A percentile compares a stretch with the other conserved stretches of the same genome.
phyloP scores from a whole-genome alignment of 257 asterid genomes.

The Lycium ferocissimum region DNA sequence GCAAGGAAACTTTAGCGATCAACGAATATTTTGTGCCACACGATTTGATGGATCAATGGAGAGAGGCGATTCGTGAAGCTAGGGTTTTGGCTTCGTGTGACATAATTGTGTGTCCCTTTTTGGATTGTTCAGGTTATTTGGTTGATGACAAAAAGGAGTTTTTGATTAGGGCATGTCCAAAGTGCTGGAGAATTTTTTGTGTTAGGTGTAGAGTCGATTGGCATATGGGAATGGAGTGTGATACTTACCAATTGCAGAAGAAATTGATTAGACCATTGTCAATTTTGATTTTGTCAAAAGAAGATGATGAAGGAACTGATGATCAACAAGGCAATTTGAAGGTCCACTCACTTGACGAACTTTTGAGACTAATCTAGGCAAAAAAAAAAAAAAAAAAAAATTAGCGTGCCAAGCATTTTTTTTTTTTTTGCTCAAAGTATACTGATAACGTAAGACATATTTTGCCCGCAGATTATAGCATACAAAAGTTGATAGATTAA shows the following conservation, averaged over 20 bases:
- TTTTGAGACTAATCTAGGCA: not conserved
- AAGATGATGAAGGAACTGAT: not conserved
- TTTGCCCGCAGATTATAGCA: not conserved
- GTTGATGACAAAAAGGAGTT: constrained; percentile 15
- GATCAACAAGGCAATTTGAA: not conserved
- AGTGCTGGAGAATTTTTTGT: constrained; percentile 28
- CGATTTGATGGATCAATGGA: not conserved
- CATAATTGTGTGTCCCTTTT: not conserved
- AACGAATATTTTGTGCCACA: not conserved
- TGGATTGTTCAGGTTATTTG: not conserved
- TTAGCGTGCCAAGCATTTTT: too few relatives aligned
- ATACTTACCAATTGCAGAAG: not conserved
- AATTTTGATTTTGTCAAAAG: not conserved
- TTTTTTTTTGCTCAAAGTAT: too few relatives aligned
- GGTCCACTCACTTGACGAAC: not conserved
- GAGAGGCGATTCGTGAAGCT: not conserved
- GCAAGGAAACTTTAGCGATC: not conserved
- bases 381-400: too few relatives aligned
- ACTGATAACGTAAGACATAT: too few relatives aligned
- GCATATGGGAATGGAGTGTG: constrained; percentile 34
- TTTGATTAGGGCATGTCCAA: constrained; percentile 23
- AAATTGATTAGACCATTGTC: not conserved
- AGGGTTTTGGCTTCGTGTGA: not conserved
- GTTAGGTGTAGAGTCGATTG: constrained; percentile 11
- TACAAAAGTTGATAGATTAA: not conserved